Conservation (phyloP, 2,329 filamentous ascomycete genomes). For the Pyrenochaeta sp. region DNA sequence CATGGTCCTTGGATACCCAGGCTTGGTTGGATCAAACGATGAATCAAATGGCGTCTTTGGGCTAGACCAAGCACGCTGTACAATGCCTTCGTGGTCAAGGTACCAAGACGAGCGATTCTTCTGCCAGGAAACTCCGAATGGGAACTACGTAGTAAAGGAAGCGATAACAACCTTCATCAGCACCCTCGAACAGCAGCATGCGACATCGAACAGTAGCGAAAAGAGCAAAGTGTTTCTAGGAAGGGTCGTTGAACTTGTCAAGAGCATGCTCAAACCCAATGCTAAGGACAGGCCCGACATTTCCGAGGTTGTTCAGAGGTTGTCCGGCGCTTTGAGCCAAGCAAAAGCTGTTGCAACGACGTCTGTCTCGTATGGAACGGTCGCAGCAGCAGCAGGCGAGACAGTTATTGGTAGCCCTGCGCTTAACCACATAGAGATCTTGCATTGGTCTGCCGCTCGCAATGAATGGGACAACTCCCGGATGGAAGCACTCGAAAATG, state of each 20-base stretch:
- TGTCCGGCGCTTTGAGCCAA: constrained; percentile 1
- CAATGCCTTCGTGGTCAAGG: constrained; percentile 2
- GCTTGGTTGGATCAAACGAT: constrained; percentile 4
- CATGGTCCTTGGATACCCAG: constrained; percentile 8
- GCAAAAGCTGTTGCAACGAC: not conserved
- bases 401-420: constrained; percentile 4
- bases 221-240: constrained; percentile 4
- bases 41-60: constrained; percentile 1
- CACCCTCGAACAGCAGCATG: not conserved
- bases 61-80: constrained; percentile 7
- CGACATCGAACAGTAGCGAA: not conserved
- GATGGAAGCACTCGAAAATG: constrained; percentile 7
- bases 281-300: constrained; percentile 7
- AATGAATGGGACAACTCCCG: constrained; percentile 1
- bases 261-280: constrained; percentile 5
- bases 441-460: not conserved
- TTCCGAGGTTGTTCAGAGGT: constrained; percentile 4
- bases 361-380: not conserved
- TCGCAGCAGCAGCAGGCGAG: constrained; percentile 1
- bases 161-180: constrained; percentile 8
- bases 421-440: constrained; percentile 4
- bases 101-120: constrained; percentile 6
- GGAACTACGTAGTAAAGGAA: constrained; percentile 2
- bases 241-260: constrained; percentile 3
- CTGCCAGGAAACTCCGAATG: not conserved